Base-by-base conservation (phyloP, 768 basidiomycete species). In the Kwoniella dejecticola region DNA sequence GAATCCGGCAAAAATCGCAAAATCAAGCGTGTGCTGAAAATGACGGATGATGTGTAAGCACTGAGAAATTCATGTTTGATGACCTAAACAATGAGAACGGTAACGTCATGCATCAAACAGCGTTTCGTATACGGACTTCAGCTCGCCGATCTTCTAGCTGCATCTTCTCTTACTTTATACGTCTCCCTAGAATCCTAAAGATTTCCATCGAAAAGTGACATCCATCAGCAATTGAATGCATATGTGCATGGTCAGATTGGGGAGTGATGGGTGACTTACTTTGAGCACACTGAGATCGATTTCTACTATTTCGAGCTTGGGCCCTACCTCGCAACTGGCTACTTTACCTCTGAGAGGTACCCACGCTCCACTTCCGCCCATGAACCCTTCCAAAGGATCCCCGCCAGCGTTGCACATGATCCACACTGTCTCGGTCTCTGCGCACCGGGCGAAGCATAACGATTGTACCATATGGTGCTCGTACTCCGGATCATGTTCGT, bases 401-500 rank as follows among this genome's bases (percentile, higher is more conserved):
- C 73, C 73, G 4, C 76, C 76, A 10, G 72, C 69, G 57, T 77
- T 75, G 31, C 64, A 68, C 70, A 74, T 73, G 21, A 72, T 53
- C 48, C 65, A 58, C 0, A 65, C 59, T 11, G 74, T 75, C 54
- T 77, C 74, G 8, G 76, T 70, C 46, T 77, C 76, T 62, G 72
- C 70, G 21, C 71, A 59, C 33, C 74, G 56, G 2, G 65, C 54
- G 6, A 65, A 54, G 38, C 65, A 66, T 13, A 77, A 67, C 1
- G 71, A 61, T 11, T 62, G 60, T 33, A 75, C 38, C 41, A 77
- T 45, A 3, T 68, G 33, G 53, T 49, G 57, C 41, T 77, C 74
- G 58, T 73, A 74, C 38, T 66, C 40, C 8, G 55, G 60, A 21
- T 66, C 58, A 23, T 70, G 67, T 15, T 57, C 29, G 49, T 73